Percentiles rank a stretch among this genome's conserved stretches.
phyloP scores from a whole-genome alignment of 1,284 basidiomycete genomes.

The Anthracocystis setariae region DNA sequence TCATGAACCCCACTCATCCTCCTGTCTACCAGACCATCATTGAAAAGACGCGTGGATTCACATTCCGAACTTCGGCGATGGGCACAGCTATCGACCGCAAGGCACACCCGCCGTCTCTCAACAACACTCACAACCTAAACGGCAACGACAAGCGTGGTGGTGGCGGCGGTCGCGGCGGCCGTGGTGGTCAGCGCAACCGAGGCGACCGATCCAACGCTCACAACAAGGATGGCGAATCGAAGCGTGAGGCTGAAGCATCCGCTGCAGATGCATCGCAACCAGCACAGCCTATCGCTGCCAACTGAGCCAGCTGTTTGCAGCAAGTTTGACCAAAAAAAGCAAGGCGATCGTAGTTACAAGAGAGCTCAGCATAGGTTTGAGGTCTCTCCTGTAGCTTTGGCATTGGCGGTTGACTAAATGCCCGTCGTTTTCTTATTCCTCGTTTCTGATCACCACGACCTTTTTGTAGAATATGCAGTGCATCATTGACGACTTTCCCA shows the following conservation, averaged over 20 bases:
- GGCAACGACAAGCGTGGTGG: constrained; percentile 52
- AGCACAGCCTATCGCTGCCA: constrained; percentile 41
- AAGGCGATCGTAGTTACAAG: constrained; percentile 9
- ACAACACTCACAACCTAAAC: constrained; percentile 50
- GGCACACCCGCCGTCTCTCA: constrained; percentile 60
- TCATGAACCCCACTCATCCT: constrained; percentile 88
- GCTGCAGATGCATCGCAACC: constrained; percentile 31
- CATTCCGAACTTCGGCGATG: constrained; percentile 88
- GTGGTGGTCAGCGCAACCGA: constrained; percentile 53
- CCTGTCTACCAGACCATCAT: constrained; percentile 95
- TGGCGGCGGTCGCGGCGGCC: constrained; percentile 54
- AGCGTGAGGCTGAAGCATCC: constrained; percentile 39
- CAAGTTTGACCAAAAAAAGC: constrained; percentile 13
- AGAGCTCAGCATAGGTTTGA: constrained; percentile 11
- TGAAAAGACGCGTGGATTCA: constrained; percentile 91
- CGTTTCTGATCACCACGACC: constrained; percentile 24
- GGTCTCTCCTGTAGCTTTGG: constrained; percentile 1
- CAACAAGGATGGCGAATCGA: constrained; percentile 25
- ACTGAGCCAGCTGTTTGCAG: constrained; percentile 6
- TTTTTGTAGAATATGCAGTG: constrained; percentile 30
- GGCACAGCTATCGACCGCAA: constrained; percentile 81
- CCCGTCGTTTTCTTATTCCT: constrained; percentile 4
- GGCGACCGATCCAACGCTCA: constrained; percentile 37
- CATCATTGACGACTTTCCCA: constrained; percentile 18
- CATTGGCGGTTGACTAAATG: background rate